Percentiles rank a stretch among this genome's conserved stretches.
These are phyloP conservation scores for Quercus phellos DNA, from an alignment of 331 rosid genomes.

Conservation along the genomic window DNA sequence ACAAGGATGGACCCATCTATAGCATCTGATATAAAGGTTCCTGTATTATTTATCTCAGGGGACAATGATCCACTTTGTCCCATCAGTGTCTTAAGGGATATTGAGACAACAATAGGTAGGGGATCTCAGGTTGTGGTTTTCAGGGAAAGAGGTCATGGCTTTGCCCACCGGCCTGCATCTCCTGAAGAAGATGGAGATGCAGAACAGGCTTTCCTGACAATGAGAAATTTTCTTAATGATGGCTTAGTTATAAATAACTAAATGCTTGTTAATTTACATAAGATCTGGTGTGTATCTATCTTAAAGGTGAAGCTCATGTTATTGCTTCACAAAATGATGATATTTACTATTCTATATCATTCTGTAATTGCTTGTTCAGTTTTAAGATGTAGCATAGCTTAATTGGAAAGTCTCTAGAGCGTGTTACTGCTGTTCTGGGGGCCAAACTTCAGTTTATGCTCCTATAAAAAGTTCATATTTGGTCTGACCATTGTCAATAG, in stretches of 20 bases:
- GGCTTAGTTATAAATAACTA: slow-evolving; percentile 29
- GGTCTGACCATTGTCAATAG: too few relatives aligned
- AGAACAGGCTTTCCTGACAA: slow-evolving; percentile 54
- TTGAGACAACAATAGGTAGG: slow-evolving; percentile 35
- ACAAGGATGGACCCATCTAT: slow-evolving; percentile 43
- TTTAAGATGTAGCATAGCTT: neutral
- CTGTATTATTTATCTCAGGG: slow-evolving; percentile 62
- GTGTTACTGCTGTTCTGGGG: too few relatives aligned
- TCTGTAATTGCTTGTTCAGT: neutral
- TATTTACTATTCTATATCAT: neutral
- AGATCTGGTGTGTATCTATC: neutral
- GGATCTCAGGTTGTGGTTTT: slow-evolving; percentile 51
- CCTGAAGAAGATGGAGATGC: slow-evolving; percentile 83
- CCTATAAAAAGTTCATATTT: too few relatives aligned
- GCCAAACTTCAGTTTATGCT: too few relatives aligned
- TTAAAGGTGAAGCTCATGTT: neutral
- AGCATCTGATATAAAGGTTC: slow-evolving; percentile 46
- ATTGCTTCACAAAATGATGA: neutral
- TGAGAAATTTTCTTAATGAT: slow-evolving; percentile 67
- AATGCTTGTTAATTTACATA: neutral
- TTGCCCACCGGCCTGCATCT: slow-evolving; percentile 70
- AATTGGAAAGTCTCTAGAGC: too few relatives aligned
- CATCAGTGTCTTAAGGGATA: slow-evolving; percentile 28
- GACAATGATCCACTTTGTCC: slow-evolving; percentile 65
- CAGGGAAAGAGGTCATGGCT: slow-evolving; percentile 72